These are phyloP conservation scores for Neurospora tetraspora DNA, from an alignment of 495 filamentous ascomycete species.

Conservation along the genomic window DNA sequence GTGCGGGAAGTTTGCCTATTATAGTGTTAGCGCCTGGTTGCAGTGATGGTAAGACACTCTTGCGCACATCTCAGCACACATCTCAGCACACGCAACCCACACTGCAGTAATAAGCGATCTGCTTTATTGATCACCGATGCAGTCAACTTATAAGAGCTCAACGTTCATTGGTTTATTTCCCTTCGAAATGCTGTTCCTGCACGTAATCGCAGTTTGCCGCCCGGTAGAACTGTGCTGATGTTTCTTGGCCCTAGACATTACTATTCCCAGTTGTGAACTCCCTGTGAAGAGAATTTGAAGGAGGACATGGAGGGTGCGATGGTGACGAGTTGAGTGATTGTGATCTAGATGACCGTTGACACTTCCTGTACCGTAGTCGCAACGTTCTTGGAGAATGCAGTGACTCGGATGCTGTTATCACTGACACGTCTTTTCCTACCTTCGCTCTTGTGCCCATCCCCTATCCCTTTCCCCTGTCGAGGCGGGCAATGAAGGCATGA, in stretches of 20 bases:
- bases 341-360: not conserved
- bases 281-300: not conserved
- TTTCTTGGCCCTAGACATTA: not conserved
- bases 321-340: not conserved
- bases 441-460: not conserved
- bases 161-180: not conserved
- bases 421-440: not conserved
- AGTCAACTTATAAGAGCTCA: not conserved
- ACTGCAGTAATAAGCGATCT: not conserved
- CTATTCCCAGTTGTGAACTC: not conserved
- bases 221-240: not conserved
- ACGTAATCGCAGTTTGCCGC: conserved; percentile 12
- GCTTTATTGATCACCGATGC: not conserved
- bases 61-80: not conserved
- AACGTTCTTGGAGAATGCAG: not conserved
- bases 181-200: not conserved
- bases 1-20: too few species aligned
- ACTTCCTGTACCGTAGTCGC: not conserved
- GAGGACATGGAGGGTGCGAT: not conserved
- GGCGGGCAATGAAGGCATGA: not conserved
- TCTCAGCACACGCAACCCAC: not conserved
- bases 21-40: not conserved
- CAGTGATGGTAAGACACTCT: not conserved
- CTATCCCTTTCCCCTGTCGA: not conserved
- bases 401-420: not conserved